Evolutionary conservation across 306 rosid species (phyloP), one percentile per base, ranked within the genome.

Genomic region (Sicyos edulis): DNA sequence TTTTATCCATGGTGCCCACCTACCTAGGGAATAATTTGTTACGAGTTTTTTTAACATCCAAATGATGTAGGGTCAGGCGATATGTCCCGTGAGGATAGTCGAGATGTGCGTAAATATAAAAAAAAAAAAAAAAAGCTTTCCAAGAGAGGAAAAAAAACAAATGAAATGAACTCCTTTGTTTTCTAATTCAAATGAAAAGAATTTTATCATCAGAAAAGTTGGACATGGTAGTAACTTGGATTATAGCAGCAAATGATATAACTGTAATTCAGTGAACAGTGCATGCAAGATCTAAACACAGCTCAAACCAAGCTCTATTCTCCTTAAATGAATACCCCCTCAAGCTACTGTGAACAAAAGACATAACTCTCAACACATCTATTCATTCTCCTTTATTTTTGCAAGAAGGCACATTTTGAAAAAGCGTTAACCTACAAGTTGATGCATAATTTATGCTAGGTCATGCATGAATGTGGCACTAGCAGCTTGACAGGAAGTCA

Each of bases 401-500:
- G 29, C 37, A 32, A 32, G 37, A 32, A 32, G 4, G 37, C n/a
- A 17, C 26, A 64, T 64, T 17, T 26, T 26, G 29, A 26, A 1
- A 26, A 26, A 12, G 71, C 1, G 34, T 44, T 12, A 40, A 26
- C 29, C 3, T 64, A 50, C 29, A 42, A 64, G 17, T 21, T 20
- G 11, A 19, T 7, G 20, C 7, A 13, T 19, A 22, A 20, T 21
- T 67, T 13, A 67, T 21, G 19, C 55, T 8, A 47, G 37, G 72
- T 47, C 40, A 45, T 47, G 72, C 37, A 67, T 67, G 32, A 67
- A 67, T 67, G 26, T 64, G 17, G 16, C 20, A 7, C 55, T 13
- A 22, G 20, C 56, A 45, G 19, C 37, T 67, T 67, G 20, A 66
- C 37, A 7, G 12, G 29, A 26, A 26, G 29, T 26, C 29, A 26